These are phyloP conservation scores for Senna tora DNA, from an alignment of 306 rosid species.

Conservation along the genomic window DNA sequence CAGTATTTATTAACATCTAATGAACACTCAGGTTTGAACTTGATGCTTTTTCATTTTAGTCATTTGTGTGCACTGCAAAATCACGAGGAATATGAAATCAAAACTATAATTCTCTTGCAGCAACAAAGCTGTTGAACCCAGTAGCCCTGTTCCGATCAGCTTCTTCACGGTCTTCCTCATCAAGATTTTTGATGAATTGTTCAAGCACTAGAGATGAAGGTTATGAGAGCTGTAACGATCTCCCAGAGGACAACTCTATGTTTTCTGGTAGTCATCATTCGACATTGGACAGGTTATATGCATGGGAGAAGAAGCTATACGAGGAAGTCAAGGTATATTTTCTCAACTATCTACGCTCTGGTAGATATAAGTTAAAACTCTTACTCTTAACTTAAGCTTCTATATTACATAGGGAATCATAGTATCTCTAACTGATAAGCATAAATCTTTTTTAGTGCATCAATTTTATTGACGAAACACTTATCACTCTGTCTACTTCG, in stretches of 20 bases:
- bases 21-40: constrained; percentile 79
- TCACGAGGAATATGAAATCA: constrained; percentile 30
- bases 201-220: constrained; percentile 60
- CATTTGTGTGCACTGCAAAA: neutral
- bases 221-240: constrained; percentile 49
- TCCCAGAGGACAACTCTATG: constrained; percentile 59
- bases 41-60: constrained; percentile 17
- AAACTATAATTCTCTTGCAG: constrained; percentile 35
- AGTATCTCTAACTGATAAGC: constrained; percentile 10
- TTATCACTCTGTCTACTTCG: constrained; percentile 34
- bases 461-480: constrained; percentile 29
- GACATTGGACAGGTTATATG: constrained; percentile 82
- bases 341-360: constrained; percentile 14
- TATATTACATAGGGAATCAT: constrained; percentile 11
- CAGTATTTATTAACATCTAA: constrained; percentile 53
- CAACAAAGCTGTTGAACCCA: constrained; percentile 87
- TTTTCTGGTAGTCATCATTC: constrained; percentile 82
- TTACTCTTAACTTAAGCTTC: too few relatives aligned
- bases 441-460: neutral
- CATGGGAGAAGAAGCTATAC: constrained; percentile 96
- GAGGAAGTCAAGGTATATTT: constrained; percentile 82
- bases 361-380: too few relatives aligned
- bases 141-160: constrained; percentile 85
- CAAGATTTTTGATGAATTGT: constrained; percentile 57
- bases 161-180: constrained; percentile 74